Conservation (phyloP, 2,329 filamentous ascomycete species). For the Cercospora janseana region DNA sequence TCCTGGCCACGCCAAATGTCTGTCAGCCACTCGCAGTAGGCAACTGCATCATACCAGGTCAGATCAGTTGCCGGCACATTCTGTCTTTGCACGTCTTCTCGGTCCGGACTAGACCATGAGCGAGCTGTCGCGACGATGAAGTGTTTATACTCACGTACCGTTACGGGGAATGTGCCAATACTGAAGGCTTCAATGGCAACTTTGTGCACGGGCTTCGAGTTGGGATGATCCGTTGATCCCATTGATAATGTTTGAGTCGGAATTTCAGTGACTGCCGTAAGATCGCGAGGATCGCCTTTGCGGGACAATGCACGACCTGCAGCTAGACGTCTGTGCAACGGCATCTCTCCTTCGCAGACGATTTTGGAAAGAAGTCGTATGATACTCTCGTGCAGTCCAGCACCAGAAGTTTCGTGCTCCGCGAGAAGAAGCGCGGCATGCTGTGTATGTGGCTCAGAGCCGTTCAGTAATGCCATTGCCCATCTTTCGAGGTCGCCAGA, state of each 20-base stretch:
- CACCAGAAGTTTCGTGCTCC: not conserved
- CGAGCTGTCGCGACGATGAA: constrained; percentile 1
- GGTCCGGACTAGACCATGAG: constrained; percentile 5
- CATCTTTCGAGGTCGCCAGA: not conserved
- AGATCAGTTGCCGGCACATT: constrained; percentile 9
- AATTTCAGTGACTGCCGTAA: not conserved
- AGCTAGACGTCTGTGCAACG: not conserved
- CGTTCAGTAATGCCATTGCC: not conserved
- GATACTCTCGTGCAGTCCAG: not conserved
- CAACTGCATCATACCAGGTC: constrained; percentile 4
- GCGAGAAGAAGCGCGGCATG: constrained; percentile 13
- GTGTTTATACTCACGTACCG: constrained; percentile 1
- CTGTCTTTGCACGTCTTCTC: not conserved
- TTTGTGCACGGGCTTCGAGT: constrained; percentile 1
- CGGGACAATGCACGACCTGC: constrained; percentile 7
- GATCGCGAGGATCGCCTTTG: constrained; percentile 11
- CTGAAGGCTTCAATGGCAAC: not conserved
- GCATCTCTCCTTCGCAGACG: not conserved
- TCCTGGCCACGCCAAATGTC: not conserved
- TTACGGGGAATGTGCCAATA: not conserved
- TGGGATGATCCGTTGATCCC: constrained; percentile 2
- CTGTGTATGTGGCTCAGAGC: not conserved
- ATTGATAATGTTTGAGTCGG: not conserved
- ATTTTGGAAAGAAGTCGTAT: not conserved
- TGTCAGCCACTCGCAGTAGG: constrained; percentile 3